Base-by-base conservation (phyloP, 2,329 filamentous ascomycete genomes). In the Emergomyces orientalis region DNA sequence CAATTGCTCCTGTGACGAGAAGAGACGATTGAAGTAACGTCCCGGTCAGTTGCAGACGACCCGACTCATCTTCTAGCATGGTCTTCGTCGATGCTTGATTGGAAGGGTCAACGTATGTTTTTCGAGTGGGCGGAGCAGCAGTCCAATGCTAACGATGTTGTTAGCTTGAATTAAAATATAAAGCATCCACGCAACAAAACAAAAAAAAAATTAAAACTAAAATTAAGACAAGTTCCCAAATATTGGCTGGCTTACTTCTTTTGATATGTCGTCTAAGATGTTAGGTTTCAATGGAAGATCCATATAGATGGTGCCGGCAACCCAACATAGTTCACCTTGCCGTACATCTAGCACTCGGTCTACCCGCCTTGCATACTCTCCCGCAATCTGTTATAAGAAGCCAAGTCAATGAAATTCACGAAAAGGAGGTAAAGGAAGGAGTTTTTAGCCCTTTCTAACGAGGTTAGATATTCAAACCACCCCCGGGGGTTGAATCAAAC, bases 231-330 rank as follows among this genome's bases (percentile, higher is more conserved):
- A 54, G 30, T 1, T 27, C 14, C 14, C 19, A 52, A 54, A 54
- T 60, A 37, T 60, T 39, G 17, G 13, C 19, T 54, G 14, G 75
- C 84, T 67, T 77, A 92, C 90, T 75, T 97, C 93, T 76, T 95
- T 96, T 49, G 90, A 88, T 51, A 99, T 89, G 70, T 99, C 94
- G 64, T 97, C 92, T 41, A 99, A 79, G 73, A 99, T 93, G 72
- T 95, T 96, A 0, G 95, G 94, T 78, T 99, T 99, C 71, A 97
- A 76, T 2, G 89, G 85, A 90, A 99, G 92, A 67, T 97, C 91
- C 88, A 97, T 96, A 75, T 96, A 99, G 39, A 97, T 86, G 0
- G 94, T 99, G 19, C 95, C 94, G 0, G 88, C 83, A 19, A 99
- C 89, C 91, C 93, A 99, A 78, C 93, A 97, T 43, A 97, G 80